Conservation (phyloP, 2,329 filamentous ascomycete species). For the Tolypocladium ophioglossoides region DNA sequence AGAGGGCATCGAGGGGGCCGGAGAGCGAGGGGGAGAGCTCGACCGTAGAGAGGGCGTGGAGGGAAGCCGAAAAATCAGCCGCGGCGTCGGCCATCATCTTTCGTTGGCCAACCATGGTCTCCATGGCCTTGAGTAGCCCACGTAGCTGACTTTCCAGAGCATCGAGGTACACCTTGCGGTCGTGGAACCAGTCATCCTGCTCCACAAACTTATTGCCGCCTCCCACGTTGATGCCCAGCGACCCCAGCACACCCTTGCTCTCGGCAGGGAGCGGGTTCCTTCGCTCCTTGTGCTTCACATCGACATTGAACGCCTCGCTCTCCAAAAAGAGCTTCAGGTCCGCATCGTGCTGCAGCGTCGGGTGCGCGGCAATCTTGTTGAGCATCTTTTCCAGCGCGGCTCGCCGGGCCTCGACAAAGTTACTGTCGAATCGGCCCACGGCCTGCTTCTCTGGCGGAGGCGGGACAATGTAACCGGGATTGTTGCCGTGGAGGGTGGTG, state of each 20-base stretch:
- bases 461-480: slow-evolving; percentile 88
- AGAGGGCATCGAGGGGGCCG: slow-evolving; percentile 79
- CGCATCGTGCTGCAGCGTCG: slow-evolving; percentile 81
- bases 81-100: slow-evolving; percentile 91
- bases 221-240: slow-evolving; percentile 69
- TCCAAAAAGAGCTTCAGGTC: slow-evolving; percentile 96
- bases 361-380: slow-evolving; percentile 87
- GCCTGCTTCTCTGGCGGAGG: slow-evolving; percentile 97
- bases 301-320: slow-evolving; percentile 89
- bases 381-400: slow-evolving; percentile 94
- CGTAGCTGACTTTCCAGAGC: slow-evolving; percentile 87
- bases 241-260: slow-evolving; percentile 87
- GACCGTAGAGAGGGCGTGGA: slow-evolving; percentile 87
- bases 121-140: slow-evolving; percentile 83
- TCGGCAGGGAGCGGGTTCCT: slow-evolving; percentile 77
- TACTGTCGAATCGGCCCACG: slow-evolving; percentile 87
- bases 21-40: slow-evolving; percentile 85
- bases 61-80: slow-evolving; percentile 81
- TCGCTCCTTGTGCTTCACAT: slow-evolving; percentile 95
- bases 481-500: slow-evolving; percentile 86
- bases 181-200: slow-evolving; percentile 99
- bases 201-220: slow-evolving; percentile 84
- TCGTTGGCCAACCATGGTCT: slow-evolving; percentile 82
- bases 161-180: slow-evolving; percentile 88
- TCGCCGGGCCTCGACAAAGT: slow-evolving; percentile 89